These are phyloP conservation scores for Escallonia herrerae DNA, from an alignment of 129 eudicot species.

Conservation along the genomic window DNA sequence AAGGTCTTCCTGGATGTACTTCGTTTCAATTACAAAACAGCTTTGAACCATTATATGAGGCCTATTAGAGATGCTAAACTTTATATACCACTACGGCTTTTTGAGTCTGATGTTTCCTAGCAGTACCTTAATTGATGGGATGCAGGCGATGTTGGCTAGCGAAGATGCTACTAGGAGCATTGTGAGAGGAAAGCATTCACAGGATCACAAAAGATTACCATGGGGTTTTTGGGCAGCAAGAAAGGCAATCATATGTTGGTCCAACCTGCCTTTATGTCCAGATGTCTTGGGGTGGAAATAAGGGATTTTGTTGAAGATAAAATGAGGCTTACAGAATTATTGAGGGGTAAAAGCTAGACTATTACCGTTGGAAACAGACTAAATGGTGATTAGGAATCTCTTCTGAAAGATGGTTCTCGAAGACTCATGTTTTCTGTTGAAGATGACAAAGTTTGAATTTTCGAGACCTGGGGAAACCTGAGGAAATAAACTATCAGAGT, in stretches of 20 bases:
- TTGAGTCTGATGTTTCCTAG: conserved; percentile 21
- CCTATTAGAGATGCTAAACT: conserved; percentile 9
- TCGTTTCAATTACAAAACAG: conserved; percentile 4
- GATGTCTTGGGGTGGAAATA: too few relatives aligned
- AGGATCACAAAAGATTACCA: not conserved
- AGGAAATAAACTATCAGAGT: not conserved
- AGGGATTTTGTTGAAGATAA: not conserved
- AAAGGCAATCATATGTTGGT: not conserved
- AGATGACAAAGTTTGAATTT: not conserved
- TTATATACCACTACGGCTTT: conserved; percentile 13
- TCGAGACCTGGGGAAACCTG: not conserved
- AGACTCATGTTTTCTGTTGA: not conserved
- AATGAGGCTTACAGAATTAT: not conserved
- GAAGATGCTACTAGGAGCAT: not conserved
- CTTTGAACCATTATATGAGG: conserved; percentile 21
- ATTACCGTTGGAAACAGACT: too few relatives aligned
- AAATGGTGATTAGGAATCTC: not conserved
- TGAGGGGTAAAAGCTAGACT: not conserved
- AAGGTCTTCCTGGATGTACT: not conserved
- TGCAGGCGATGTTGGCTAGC: not conserved
- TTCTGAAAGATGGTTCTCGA: not conserved
- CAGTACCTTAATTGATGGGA: conserved; percentile 35
- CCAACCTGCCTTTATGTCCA: not conserved
- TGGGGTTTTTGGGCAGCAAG: not conserved
- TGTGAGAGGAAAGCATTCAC: conserved; percentile 4